Percentiles rank a stretch among this genome's conserved stretches.
phyloP scores from a whole-genome alignment of 139 green algal species.

The Chlorella sp. region DNA sequence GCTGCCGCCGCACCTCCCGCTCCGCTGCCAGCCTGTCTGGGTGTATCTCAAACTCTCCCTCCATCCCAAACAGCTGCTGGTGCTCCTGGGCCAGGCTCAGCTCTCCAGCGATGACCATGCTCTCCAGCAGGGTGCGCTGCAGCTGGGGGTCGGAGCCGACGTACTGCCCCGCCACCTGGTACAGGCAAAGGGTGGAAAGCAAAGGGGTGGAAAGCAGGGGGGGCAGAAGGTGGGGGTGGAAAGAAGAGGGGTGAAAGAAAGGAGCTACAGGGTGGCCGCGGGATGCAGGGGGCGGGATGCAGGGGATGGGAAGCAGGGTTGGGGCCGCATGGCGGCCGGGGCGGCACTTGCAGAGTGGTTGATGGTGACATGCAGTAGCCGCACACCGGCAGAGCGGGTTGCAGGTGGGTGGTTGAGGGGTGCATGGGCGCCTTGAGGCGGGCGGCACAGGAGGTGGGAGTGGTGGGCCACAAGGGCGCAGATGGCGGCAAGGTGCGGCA shows the following conservation, averaged over 20 bases:
- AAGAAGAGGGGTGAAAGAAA: not conserved
- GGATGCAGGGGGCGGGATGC: not conserved
- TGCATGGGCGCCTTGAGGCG: too few species aligned
- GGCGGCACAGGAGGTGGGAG: not conserved
- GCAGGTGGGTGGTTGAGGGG: too few species aligned
- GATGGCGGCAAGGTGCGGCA: too few species aligned
- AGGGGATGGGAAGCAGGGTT: not conserved
- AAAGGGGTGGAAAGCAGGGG: not conserved
- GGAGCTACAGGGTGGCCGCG: not conserved
- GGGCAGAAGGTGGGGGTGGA: not conserved
- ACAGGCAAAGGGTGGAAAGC: not conserved
- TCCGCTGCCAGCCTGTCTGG: conserved; percentile 53
- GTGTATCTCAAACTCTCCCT: conserved; percentile 14
- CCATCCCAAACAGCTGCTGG: conserved; percentile 54
- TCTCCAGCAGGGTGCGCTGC: conserved; percentile 41
- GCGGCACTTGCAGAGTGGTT: not conserved
- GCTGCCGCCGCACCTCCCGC: conserved; percentile 23
- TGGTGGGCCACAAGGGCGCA: not conserved
- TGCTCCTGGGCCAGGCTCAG: conserved; percentile 55
- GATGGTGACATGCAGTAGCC: too few species aligned
- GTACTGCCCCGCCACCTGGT: conserved; percentile 25
- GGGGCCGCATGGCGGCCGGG: too few species aligned
- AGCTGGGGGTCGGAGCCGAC: conserved; percentile 44
- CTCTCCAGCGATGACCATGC: conserved; percentile 61
- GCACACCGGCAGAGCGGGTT: too few species aligned